phyloP scores from a whole-genome alignment of 306 rosid species.

The Sphenostylis stenocarpa region DNA sequence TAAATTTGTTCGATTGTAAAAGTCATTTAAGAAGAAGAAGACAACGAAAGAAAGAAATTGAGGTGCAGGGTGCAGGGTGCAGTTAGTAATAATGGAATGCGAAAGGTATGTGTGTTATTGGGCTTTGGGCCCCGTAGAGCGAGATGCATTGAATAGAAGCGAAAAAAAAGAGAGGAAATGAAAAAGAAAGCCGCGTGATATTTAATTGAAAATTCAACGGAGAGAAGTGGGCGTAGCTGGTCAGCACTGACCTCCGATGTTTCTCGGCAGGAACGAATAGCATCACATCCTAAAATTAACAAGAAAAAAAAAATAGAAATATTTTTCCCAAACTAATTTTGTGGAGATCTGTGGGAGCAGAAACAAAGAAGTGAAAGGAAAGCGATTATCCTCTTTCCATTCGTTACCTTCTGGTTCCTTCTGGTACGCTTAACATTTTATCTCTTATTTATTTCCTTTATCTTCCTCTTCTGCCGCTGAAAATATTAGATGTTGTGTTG shows the following conservation, averaged over 20 bases:
- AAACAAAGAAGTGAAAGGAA: constrained; percentile 10
- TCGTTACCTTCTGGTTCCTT: constrained; percentile 18
- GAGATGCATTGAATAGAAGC: neutral
- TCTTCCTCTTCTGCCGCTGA: neutral
- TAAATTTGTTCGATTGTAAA: too few relatives aligned
- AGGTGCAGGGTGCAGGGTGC: neutral
- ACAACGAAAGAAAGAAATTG: too few relatives aligned
- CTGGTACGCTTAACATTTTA: constrained; percentile 16
- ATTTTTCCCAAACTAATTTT: constrained; percentile 29
- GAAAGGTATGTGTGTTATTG: neutral
- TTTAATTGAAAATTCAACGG: constrained; percentile 30
- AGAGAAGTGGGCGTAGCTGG: constrained; percentile 50
- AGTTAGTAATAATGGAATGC: neutral
- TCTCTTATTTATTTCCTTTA: neutral
- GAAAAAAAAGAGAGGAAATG: neutral
- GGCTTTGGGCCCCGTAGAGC: neutral
- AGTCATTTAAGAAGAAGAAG: too few relatives aligned
- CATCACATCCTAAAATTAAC: constrained; percentile 50
- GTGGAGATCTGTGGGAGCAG: constrained; percentile 40
- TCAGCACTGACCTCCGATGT: constrained; percentile 80
- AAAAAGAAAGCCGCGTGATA: constrained; percentile 40
- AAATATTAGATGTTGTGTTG: neutral
- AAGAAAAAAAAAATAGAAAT: neutral
- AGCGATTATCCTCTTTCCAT: constrained; percentile 13
- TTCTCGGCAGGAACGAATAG: constrained; percentile 63